These are phyloP conservation scores for Exophiala sideris DNA, from an alignment of 2,329 filamentous ascomycete genomes.

Conservation along the genomic window DNA sequence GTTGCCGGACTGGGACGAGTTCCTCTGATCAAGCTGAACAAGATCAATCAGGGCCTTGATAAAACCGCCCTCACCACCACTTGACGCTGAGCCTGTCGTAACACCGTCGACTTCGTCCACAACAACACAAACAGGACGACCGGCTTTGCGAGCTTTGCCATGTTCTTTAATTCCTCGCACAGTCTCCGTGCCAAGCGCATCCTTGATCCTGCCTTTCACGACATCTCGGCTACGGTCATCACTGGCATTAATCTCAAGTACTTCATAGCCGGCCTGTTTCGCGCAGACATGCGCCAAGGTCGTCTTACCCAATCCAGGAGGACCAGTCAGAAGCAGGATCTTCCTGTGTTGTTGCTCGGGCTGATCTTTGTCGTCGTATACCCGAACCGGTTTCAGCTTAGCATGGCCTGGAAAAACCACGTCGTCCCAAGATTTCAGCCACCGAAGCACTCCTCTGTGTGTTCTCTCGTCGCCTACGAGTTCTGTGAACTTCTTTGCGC, in stretches of 20 bases:
- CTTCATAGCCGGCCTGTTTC: conserved; percentile 90
- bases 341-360: conserved; percentile 80
- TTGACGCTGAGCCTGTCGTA: conserved; percentile 69
- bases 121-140: conserved; percentile 85
- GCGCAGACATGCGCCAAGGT: conserved; percentile 96
- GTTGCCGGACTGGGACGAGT: conserved; percentile 44
- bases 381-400: conserved; percentile 48
- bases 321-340: conserved; percentile 83
- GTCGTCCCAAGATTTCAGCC: conserved; percentile 92
- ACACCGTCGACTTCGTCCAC: conserved; percentile 97
- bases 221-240: conserved; percentile 89
- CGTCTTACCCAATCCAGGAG: conserved; percentile 91
- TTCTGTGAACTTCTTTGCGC: conserved; percentile 86
- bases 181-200: conserved; percentile 89
- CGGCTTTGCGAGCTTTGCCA: conserved; percentile 62
- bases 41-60: conserved; percentile 92
- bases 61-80: conserved; percentile 84
- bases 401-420: conserved; percentile 80
- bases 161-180: conserved; percentile 63
- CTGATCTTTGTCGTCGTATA: conserved; percentile 44
- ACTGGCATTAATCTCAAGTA: conserved; percentile 95
- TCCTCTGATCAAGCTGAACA: conserved; percentile 80
- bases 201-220: conserved; percentile 85
- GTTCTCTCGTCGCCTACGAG: conserved; percentile 92
- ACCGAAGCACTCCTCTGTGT: conserved; percentile 82